Conservation (phyloP, 1,284 basidiomycete genomes). For the Tranzscheliella williamsii region DNA sequence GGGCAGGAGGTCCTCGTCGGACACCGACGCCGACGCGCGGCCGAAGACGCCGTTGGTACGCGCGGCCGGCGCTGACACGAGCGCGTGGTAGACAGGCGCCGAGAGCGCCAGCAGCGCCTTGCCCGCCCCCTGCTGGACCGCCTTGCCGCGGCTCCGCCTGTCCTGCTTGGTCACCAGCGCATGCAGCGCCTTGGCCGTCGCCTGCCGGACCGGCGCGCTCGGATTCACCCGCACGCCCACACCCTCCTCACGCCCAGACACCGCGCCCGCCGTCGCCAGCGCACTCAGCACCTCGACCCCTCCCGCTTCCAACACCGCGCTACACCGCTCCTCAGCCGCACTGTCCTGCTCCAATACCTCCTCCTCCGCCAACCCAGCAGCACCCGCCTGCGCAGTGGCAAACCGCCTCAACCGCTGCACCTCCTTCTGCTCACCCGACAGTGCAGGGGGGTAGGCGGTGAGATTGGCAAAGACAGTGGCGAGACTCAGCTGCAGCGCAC, state of each 20-base stretch:
- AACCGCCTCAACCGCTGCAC: slow-evolving; percentile 43
- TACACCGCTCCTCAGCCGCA: slow-evolving; percentile 22
- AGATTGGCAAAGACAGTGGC: slow-evolving; percentile 40
- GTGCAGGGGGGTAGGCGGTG: slow-evolving; percentile 30
- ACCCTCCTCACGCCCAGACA: neutral
- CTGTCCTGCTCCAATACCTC: slow-evolving; percentile 5
- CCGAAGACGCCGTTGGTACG: neutral
- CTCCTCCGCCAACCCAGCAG: slow-evolving; percentile 13
- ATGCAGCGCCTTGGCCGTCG: slow-evolving; percentile 16
- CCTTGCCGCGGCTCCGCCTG: slow-evolving; percentile 73
- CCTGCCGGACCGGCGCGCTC: slow-evolving; percentile 10
- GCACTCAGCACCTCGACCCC: slow-evolving; percentile 32
- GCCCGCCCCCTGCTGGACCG: slow-evolving; percentile 81
- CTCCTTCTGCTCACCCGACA: slow-evolving; percentile 43
- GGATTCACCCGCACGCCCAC: slow-evolving; percentile 15
- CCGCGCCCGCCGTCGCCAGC: slow-evolving; percentile 16
- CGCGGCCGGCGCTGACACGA: neutral
- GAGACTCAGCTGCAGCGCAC: slow-evolving; percentile 43
- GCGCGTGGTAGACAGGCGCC: slow-evolving; percentile 4
- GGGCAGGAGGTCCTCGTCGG: slow-evolving; percentile 68
- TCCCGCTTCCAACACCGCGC: slow-evolving; percentile 34
- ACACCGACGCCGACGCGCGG: neutral
- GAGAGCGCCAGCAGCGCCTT: slow-evolving; percentile 71
- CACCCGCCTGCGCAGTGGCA: slow-evolving; percentile 28
- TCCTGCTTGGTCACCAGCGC: slow-evolving; percentile 64